Percentiles rank a stretch among this genome's conserved stretches.
Conservation (phyloP, 75 land plant species). For the Sequoiadendron giganteum region DNA sequence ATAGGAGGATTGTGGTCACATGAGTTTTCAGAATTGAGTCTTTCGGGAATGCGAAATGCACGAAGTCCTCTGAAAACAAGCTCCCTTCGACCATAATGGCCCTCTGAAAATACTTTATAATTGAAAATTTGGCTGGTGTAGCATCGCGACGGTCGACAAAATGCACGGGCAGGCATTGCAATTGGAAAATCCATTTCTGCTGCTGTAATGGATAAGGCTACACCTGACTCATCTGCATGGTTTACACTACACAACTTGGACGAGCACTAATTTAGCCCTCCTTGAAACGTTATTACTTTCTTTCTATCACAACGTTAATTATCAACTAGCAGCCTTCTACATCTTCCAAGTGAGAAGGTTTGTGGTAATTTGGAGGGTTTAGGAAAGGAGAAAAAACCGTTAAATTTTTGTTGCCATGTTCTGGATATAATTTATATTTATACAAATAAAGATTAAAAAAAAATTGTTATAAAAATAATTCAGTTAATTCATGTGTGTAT, state of each 20-base stretch:
- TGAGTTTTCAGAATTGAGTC: not conserved
- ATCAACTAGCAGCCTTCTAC: too few relatives aligned
- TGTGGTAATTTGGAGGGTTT: too few relatives aligned
- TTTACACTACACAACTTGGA: not conserved
- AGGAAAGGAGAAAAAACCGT: too few relatives aligned
- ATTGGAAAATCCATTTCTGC: not conserved
- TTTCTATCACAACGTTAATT: too few relatives aligned
- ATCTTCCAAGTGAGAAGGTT: too few relatives aligned
- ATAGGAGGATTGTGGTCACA: not conserved
- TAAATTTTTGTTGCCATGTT: too few relatives aligned
- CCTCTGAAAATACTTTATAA: not conserved
- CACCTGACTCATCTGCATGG: not conserved
- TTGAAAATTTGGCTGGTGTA: not conserved
- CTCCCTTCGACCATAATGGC: not conserved
- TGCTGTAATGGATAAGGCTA: not conserved
- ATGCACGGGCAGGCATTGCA: not conserved
- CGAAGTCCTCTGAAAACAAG: conserved; percentile 2
- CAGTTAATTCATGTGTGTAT: too few relatives aligned
- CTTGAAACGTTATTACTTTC: too few relatives aligned
- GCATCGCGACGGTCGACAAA: not conserved
- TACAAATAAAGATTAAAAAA: too few relatives aligned
- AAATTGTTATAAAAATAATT: too few relatives aligned
- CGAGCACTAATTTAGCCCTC: too few relatives aligned
- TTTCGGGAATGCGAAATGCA: not conserved
- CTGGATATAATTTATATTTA: too few relatives aligned